A percentile compares a stretch with the other conserved stretches of the same genome.
Evolutionary conservation across 2,329 filamentous ascomycete genomes (phyloP).

Genomic region (Talaromyces sp.): DNA sequence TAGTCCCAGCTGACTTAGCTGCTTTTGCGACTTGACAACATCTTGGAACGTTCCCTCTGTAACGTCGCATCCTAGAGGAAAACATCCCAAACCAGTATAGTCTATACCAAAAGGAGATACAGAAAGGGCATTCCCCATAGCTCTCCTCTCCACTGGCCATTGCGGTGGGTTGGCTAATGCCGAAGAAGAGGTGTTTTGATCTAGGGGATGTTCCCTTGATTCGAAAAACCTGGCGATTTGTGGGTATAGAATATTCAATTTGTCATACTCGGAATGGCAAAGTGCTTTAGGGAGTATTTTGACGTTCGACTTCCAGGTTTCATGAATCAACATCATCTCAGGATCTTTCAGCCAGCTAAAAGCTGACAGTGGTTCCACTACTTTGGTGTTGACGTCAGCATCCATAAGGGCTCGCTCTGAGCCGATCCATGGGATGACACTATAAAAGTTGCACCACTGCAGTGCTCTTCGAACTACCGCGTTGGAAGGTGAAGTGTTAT

Average conservation of each 20-base stretch:
- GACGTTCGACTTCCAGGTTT: conserved; percentile 36
- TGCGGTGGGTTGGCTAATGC: conserved; percentile 26
- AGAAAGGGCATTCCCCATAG: conserved; percentile 33
- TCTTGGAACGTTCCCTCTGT: conserved; percentile 40
- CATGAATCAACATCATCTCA: conserved; percentile 41
- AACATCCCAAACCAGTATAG: conserved; percentile 42
- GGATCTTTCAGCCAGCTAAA: conserved; percentile 46
- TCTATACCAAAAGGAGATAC: conserved; percentile 33
- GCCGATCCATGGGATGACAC: conserved; percentile 42
- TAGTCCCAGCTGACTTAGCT: conserved; percentile 37
- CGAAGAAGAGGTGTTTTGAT: not conserved
- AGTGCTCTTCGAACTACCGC: conserved; percentile 41
- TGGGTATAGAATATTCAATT: conserved; percentile 24
- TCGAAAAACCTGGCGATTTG: conserved; percentile 20
- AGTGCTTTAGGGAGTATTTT: conserved; percentile 18
- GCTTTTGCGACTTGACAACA: conserved; percentile 41
- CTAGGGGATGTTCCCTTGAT: conserved; percentile 18
- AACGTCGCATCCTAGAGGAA: conserved; percentile 43
- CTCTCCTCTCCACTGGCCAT: conserved; percentile 28
- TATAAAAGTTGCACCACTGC: conserved; percentile 47
- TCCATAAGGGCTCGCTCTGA: conserved; percentile 32
- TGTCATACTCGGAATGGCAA: conserved; percentile 21
- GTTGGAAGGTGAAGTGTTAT: conserved; percentile 34
- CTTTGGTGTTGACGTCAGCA: conserved; percentile 26
- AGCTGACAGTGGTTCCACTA: conserved; percentile 39